phyloP scores from a whole-genome alignment of 2,329 filamentous ascomycete species.

The Pseudogymnoascus sp. region DNA sequence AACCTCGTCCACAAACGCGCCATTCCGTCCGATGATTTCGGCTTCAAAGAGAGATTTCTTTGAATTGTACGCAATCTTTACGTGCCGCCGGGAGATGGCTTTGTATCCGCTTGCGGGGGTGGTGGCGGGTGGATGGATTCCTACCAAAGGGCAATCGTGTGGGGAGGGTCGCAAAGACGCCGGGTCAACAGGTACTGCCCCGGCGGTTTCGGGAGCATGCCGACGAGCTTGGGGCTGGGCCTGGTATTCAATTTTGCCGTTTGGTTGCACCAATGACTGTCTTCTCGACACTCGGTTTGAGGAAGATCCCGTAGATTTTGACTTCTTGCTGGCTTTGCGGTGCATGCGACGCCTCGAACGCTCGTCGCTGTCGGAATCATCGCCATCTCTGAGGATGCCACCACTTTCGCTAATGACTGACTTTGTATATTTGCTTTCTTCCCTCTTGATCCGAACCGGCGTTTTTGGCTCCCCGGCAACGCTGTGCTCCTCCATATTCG shows the following conservation, averaged over 20 bases:
- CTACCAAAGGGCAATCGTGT: constrained; percentile 55
- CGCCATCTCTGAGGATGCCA: constrained; percentile 57
- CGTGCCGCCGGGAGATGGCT: constrained; percentile 64
- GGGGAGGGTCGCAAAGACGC: constrained; percentile 52
- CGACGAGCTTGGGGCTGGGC: constrained; percentile 33
- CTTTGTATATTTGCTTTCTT: constrained; percentile 36
- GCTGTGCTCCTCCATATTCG: constrained; percentile 40
- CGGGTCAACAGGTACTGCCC: constrained; percentile 51
- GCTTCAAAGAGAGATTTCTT: constrained; percentile 57
- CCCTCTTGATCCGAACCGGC: constrained; percentile 40
- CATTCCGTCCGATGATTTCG: constrained; percentile 49
- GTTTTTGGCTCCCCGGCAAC: constrained; percentile 37
- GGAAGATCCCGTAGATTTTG: constrained; percentile 38
- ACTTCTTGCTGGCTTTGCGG: constrained; percentile 30
- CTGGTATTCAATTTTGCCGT: constrained; percentile 36
- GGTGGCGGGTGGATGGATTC: constrained; percentile 61
- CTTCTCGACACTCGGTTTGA: constrained; percentile 26
- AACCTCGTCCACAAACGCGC: constrained; percentile 57
- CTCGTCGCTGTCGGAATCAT: constrained; percentile 50
- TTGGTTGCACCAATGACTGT: constrained; percentile 23
- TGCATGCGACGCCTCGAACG: constrained; percentile 37
- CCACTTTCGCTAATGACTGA: constrained; percentile 62
- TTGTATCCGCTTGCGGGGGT: constrained; percentile 56
- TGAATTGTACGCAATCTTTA: constrained; percentile 63
- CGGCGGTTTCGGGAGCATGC: constrained; percentile 51